These are phyloP conservation scores for Didymellaceae sp. DNA, from an alignment of 2,329 filamentous ascomycete species.

Conservation along the genomic window DNA sequence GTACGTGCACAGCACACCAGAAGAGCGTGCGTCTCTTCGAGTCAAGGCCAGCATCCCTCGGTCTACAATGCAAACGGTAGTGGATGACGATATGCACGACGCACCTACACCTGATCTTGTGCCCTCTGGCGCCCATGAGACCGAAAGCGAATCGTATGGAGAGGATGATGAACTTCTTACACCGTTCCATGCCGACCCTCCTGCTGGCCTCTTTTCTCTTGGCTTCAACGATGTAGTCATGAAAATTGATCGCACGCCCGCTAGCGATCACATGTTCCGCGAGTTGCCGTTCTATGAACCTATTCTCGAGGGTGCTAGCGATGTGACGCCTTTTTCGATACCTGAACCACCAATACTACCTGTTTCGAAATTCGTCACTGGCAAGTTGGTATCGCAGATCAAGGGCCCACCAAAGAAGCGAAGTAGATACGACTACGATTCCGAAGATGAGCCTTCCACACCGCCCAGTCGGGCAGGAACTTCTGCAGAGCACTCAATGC, in stretches of 20 bases:
- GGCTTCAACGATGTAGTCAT: slow-evolving; percentile 83
- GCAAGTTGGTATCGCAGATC: slow-evolving; percentile 74
- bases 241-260: slow-evolving; percentile 73
- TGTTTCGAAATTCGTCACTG: slow-evolving; percentile 84
- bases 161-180: slow-evolving; percentile 51
- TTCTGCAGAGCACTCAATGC: slow-evolving; percentile 53
- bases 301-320: slow-evolving; percentile 38
- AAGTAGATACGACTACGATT: slow-evolving; percentile 81
- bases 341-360: slow-evolving; percentile 69
- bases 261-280: slow-evolving; percentile 76
- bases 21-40: slow-evolving; percentile 72
- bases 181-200: slow-evolving; percentile 59
- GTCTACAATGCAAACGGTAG: slow-evolving; percentile 16
- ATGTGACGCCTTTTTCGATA: slow-evolving; percentile 42
- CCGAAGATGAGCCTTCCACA: slow-evolving; percentile 66
- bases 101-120: slow-evolving; percentile 50
- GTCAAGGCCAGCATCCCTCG: slow-evolving; percentile 60
- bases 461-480: slow-evolving; percentile 47
- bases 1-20: slow-evolving; percentile 71
- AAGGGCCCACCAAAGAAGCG: slow-evolving; percentile 73
- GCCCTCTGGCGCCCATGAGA: slow-evolving; percentile 46
- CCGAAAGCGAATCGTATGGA: slow-evolving; percentile 47
- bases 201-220: slow-evolving; percentile 83
- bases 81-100: slow-evolving; percentile 46
- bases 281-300: slow-evolving; percentile 80